These are phyloP conservation scores for Rehmannia glutinosa DNA, from an alignment of 257 asterid genomes.

Conservation along the genomic window DNA sequence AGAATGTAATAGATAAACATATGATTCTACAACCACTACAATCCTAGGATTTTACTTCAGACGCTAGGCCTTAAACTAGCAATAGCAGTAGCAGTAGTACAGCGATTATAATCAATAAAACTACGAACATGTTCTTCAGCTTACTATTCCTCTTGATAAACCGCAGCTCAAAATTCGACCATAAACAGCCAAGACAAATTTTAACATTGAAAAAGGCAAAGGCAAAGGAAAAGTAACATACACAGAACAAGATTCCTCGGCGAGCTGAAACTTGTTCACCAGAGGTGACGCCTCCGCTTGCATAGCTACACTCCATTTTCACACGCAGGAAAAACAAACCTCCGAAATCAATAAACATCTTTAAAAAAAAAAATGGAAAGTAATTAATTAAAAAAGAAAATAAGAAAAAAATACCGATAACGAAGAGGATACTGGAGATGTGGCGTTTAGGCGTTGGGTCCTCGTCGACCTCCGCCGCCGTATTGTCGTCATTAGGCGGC, in stretches of 20 bases:
- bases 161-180: not conserved
- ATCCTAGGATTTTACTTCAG: too few relatives aligned
- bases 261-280: slow-evolving; percentile 58
- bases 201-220: not conserved
- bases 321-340: not conserved
- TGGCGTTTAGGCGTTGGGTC: slow-evolving; percentile 33
- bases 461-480: slow-evolving; percentile 24
- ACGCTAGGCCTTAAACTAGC: too few relatives aligned
- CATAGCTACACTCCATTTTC: slow-evolving; percentile 43
- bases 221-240: slow-evolving; percentile 14
- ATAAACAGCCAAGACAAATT: not conserved
- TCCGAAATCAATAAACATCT: not conserved
- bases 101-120: not conserved
- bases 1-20: too few relatives aligned
- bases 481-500: slow-evolving; percentile 32
- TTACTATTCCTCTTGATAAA: not conserved
- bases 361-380: not conserved
- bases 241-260: slow-evolving; percentile 45
- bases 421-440: slow-evolving; percentile 52
- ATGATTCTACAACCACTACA: too few relatives aligned
- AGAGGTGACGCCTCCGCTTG: slow-evolving; percentile 74
- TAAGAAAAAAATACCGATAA: slow-evolving; percentile 42
- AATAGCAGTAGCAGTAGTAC: not conserved
- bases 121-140: not conserved
- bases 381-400: not conserved